phyloP scores from a whole-genome alignment of 2,329 filamentous ascomycete genomes.

The Dothideomycetes sp. region DNA sequence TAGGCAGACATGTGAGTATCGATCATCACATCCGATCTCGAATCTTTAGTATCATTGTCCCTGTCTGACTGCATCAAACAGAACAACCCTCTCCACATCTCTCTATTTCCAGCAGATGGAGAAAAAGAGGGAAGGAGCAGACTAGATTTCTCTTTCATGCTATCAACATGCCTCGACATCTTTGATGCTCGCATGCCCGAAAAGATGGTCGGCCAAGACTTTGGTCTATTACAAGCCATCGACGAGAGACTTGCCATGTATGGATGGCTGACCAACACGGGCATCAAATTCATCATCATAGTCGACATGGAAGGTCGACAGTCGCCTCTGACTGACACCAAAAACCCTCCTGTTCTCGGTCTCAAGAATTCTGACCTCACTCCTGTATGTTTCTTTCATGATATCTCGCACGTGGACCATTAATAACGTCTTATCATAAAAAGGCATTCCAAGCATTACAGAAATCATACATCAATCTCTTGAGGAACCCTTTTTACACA shows the following conservation, averaged over 20 bases:
- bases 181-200: slow-evolving; percentile 77
- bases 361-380: slow-evolving; percentile 81
- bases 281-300: slow-evolving; percentile 79
- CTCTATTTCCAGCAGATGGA: slow-evolving; percentile 64
- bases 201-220: slow-evolving; percentile 69
- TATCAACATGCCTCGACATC: slow-evolving; percentile 86
- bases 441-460: slow-evolving; percentile 85
- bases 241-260: slow-evolving; percentile 91
- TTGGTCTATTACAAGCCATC: slow-evolving; percentile 83
- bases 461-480: slow-evolving; percentile 75
- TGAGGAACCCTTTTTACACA: slow-evolving; percentile 92
- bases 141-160: slow-evolving; percentile 85
- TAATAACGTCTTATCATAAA: slow-evolving; percentile 2
- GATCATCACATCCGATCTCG: not conserved
- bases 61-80: slow-evolving; percentile 33
- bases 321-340: slow-evolving; percentile 9
- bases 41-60: too few species aligned
- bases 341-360: slow-evolving; percentile 47
- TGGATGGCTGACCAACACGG: slow-evolving; percentile 94
- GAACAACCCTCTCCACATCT: slow-evolving; percentile 94
- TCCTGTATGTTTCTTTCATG: slow-evolving; percentile 55
- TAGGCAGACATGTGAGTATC: slow-evolving; percentile 70
- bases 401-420: too few species aligned
- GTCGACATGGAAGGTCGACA: slow-evolving; percentile 78
- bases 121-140: slow-evolving; percentile 54